Conservation (phyloP, 305 asterid genomes). For the Ilex paraguariensis region DNA sequence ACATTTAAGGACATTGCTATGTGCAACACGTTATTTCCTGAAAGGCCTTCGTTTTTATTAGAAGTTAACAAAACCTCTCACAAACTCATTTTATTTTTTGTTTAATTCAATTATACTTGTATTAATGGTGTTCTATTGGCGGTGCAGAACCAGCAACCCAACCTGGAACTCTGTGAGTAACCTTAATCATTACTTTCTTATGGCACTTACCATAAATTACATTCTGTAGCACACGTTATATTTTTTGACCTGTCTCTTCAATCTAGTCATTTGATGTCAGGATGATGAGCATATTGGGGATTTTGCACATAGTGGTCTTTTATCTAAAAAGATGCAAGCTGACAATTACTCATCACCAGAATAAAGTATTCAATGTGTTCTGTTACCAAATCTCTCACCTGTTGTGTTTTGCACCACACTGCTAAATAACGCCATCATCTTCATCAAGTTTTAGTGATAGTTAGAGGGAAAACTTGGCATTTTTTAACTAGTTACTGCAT, state of each 20-base stretch:
- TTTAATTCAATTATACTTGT: neutral
- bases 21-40: too few relatives aligned
- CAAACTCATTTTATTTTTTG: constrained; percentile 5
- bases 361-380: too few relatives aligned
- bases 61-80: neutral
- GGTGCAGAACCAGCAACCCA: constrained; percentile 80
- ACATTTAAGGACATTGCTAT: too few relatives aligned
- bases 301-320: too few relatives aligned
- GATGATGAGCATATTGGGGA: neutral
- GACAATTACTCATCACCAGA: too few relatives aligned
- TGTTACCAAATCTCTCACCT: too few relatives aligned
- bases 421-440: too few relatives aligned
- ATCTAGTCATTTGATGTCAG: constrained; percentile 8
- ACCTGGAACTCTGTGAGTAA: constrained; percentile 92
- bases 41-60: too few relatives aligned
- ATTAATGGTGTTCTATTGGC: constrained; percentile 26
- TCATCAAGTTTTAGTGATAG: too few relatives aligned
- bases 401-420: too few relatives aligned
- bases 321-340: too few relatives aligned
- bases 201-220: constrained; percentile 11
- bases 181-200: constrained; percentile 14
- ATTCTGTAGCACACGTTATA: neutral
- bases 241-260: neutral
- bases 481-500: neutral
- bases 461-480: neutral